Evolutionary conservation across 768 basidiomycete species (phyloP), one percentile per base, ranked within the genome.

Genomic region (Tricholoma bakamatsutake): DNA sequence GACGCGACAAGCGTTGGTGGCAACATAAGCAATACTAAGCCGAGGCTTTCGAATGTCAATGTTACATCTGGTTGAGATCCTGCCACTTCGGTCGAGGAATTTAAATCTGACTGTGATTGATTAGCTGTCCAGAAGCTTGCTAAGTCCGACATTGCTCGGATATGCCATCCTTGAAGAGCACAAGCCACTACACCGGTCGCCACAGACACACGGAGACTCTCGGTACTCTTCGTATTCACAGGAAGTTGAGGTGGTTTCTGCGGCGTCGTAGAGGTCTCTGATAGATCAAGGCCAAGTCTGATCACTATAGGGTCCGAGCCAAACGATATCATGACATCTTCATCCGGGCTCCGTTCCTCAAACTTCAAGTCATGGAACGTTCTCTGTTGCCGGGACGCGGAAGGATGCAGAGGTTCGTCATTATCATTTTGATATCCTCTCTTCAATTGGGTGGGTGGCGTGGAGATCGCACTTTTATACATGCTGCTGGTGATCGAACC

Each of bases 401-500:
- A 15, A 31, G 27, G 30, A 48, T 13, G 30, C 46, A 17, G 30
- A 7, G 30, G 9, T 48, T 48, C 46, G 28, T 31, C 46, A 24
- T 17, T 15, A 17, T n/a, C 9, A 31, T 30, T 7, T n/a, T 47
- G 28, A n/a, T 8, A 48, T 48, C 28, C 15, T 17, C 30, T 48
- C 9, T 30, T 31, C 30, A 10, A 7, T 31, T 37, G 52, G 17
- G 55, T 27, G 6, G 61, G 53, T n/a, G 57, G 43, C 33, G 57
- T 59, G 9, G 86, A 86, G 18, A 87, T 60, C 4, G 87, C 87
- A 61, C 90, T 93, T 61, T 87, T 80, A 66, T 92, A 93, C 77
- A 93, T 81, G 69, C 85, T 91, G 61, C 81, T 82, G 5, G 77
- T 68, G 48, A 78, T 69, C 17, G 85, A 83, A 37, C 67, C 70